phyloP scores from a whole-genome alignment of 2,329 filamentous ascomycete species.

The Aureobasidium namibiae region DNA sequence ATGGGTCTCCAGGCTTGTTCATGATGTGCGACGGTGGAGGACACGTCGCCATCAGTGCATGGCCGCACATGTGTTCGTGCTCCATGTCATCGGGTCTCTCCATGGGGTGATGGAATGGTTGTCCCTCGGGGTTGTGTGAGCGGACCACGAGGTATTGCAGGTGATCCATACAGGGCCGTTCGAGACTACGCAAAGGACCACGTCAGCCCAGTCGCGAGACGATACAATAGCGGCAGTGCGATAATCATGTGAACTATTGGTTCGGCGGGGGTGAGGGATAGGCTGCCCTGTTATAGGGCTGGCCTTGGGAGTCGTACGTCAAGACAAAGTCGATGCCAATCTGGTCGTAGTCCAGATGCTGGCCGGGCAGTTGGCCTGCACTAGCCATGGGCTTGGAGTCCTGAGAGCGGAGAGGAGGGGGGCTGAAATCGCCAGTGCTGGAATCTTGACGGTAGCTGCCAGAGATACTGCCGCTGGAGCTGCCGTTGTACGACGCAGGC shows the following conservation, averaged over 20 bases:
- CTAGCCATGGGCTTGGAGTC: slow-evolving; percentile 14
- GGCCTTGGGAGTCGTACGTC: slow-evolving; percentile 57
- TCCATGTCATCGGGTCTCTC: slow-evolving; percentile 43
- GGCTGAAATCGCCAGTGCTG: slow-evolving; percentile 39
- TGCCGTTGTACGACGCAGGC: slow-evolving; percentile 30
- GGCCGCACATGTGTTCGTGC: slow-evolving; percentile 60
- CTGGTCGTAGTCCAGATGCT: slow-evolving; percentile 63
- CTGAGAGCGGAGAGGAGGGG: slow-evolving; percentile 28
- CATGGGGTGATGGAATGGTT: slow-evolving; percentile 28
- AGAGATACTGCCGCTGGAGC: slow-evolving; percentile 49
- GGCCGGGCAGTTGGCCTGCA: slow-evolving; percentile 21
- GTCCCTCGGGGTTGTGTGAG: slow-evolving; percentile 37
- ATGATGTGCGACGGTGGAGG: slow-evolving; percentile 61
- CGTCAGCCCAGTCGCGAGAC: slow-evolving; percentile 14
- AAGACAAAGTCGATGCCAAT: slow-evolving; percentile 84
- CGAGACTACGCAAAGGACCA: slow-evolving; percentile 51
- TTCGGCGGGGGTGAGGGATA: slow-evolving; percentile 59
- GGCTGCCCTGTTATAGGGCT: slow-evolving; percentile 21
- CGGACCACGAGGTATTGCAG: slow-evolving; percentile 66
- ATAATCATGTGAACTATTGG: slow-evolving; percentile 28
- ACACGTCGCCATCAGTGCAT: slow-evolving; percentile 88
- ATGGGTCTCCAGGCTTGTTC: slow-evolving; percentile 46
- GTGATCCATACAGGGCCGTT: slow-evolving; percentile 89
- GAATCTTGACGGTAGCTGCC: slow-evolving; percentile 50
- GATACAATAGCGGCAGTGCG: neutral